Percentiles rank a stretch among this genome's conserved stretches.
Evolutionary conservation across 495 filamentous ascomycete genomes (phyloP).

Genomic region (Aspergillus conjunctus): DNA sequence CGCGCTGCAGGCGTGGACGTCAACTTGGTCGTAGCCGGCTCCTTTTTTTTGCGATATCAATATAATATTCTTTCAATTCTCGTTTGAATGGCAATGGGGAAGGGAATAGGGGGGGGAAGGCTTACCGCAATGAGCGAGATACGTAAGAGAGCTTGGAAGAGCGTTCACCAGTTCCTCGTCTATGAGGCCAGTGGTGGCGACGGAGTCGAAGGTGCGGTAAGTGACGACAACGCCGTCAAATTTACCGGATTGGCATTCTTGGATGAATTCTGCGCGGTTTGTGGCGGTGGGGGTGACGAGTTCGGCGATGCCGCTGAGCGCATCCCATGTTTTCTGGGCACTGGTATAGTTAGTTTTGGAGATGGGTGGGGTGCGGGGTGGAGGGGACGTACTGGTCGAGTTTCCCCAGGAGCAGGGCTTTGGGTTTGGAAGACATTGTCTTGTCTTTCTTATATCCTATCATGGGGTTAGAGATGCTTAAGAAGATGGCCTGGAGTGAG

Average conservation of each 20-base stretch:
- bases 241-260: constrained; percentile 68
- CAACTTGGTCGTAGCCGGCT: constrained; percentile 82
- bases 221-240: constrained; percentile 67
- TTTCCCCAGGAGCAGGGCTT: constrained; percentile 57
- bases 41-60: constrained; percentile 38
- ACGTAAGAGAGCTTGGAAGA: constrained; percentile 57
- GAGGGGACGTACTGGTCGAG: constrained; percentile 54
- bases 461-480: neutral
- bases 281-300: constrained; percentile 49
- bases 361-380: constrained; percentile 2
- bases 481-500: neutral
- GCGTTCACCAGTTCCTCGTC: constrained; percentile 66
- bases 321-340: constrained; percentile 51
- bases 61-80: neutral
- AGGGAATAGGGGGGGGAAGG: constrained; percentile 9
- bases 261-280: constrained; percentile 69
- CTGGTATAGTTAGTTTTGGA: constrained; percentile 16
- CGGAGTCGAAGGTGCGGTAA: constrained; percentile 77
- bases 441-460: neutral
- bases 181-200: constrained; percentile 56
- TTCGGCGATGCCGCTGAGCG: constrained; percentile 53
- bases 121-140: constrained; percentile 58
- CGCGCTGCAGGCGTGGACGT: constrained; percentile 68
- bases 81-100: neutral
- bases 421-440: constrained; percentile 44